Conservation (phyloP, 805 yeast species). For the Komagataella mondaviorum region DNA sequence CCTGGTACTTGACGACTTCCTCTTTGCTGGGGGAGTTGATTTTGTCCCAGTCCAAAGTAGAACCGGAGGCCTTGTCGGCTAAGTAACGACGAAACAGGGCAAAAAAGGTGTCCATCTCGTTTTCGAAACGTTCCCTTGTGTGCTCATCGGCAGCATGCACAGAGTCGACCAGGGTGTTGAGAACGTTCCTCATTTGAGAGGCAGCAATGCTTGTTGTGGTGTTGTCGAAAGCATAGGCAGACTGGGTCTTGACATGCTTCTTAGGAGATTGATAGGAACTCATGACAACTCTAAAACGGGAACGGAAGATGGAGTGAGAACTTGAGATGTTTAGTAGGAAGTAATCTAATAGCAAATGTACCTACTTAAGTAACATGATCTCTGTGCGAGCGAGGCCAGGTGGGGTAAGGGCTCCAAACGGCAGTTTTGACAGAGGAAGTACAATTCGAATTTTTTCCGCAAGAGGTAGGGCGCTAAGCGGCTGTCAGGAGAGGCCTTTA, state of each 20-base stretch:
- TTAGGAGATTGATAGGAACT: conserved; percentile 16
- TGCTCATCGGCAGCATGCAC: conserved; percentile 31
- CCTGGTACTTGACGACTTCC: conserved; percentile 74
- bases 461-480: neutral
- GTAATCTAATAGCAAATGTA: neutral
- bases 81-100: conserved; percentile 87
- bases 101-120: conserved; percentile 90
- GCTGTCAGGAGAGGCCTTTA: neutral
- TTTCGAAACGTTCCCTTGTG: conserved; percentile 51
- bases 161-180: conserved; percentile 82
- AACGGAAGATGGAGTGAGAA: neutral
- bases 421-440: neutral
- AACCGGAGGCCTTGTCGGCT: conserved; percentile 77
- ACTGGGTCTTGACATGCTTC: conserved; percentile 60
- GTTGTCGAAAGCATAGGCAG: conserved; percentile 84
- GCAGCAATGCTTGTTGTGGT: conserved; percentile 94
- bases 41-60: conserved; percentile 85
- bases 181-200: conserved; percentile 92
- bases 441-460: neutral
- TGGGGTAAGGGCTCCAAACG: neutral
- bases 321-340: neutral
- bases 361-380: neutral
- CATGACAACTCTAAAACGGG: neutral
- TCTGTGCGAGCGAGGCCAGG: neutral
- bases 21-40: conserved; percentile 82